A percentile compares a stretch with the other conserved stretches of the same genome.
phyloP scores from a whole-genome alignment of 352 stramenopile genomes.

The Globisporangium takayamanum region DNA sequence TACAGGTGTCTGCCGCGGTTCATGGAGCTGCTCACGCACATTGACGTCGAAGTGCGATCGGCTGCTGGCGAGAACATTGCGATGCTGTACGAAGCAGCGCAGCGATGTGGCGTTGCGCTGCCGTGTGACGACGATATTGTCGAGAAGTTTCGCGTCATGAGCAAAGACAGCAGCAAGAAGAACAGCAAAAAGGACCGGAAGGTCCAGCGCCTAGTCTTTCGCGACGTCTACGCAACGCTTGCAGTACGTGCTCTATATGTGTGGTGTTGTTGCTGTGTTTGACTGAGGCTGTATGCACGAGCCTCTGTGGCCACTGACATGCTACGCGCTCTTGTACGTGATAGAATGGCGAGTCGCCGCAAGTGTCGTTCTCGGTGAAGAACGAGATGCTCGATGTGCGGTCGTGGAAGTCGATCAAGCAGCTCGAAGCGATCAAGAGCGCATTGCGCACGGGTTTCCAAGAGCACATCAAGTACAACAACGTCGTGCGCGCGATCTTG shows the following conservation, averaged over 20 bases:
- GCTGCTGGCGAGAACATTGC: slow-evolving; percentile 83
- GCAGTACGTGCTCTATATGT: slow-evolving; percentile 28
- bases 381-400: slow-evolving; percentile 65
- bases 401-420: slow-evolving; percentile 75
- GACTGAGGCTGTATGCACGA: slow-evolving; percentile 1
- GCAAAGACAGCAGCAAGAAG: slow-evolving; percentile 87
- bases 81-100: slow-evolving; percentile 64
- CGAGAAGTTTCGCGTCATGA: slow-evolving; percentile 65
- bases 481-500: slow-evolving; percentile 64
- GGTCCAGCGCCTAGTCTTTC: slow-evolving; percentile 76
- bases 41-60: slow-evolving; percentile 75
- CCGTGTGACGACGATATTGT: slow-evolving; percentile 66
- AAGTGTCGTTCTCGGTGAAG: slow-evolving; percentile 73
- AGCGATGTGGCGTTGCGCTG: slow-evolving; percentile 39
- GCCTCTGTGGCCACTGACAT: not conserved
- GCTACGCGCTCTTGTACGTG: slow-evolving; percentile 20
- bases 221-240: slow-evolving; percentile 76
- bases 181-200: slow-evolving; percentile 89
- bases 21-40: slow-evolving; percentile 62
- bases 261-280: not conserved
- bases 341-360: slow-evolving; percentile 72
- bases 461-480: slow-evolving; percentile 88
- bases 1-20: slow-evolving; percentile 64
- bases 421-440: slow-evolving; percentile 79
- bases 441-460: slow-evolving; percentile 68